Base-by-base conservation (phyloP, 1,284 basidiomycete genomes). In the Megacollybia platyphylla region DNA sequence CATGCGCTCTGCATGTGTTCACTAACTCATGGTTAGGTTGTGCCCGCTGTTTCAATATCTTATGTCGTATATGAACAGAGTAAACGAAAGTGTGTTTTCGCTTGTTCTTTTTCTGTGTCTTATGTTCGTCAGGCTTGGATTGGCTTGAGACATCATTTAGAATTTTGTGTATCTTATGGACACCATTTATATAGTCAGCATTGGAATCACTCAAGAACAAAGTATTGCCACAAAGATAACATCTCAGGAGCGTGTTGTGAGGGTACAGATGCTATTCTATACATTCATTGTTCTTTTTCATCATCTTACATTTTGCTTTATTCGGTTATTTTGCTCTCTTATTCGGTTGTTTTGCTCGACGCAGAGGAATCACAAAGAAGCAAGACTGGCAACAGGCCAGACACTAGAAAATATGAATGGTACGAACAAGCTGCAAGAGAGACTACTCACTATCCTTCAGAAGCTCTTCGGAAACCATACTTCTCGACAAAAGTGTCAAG, bases 11-110 rank as follows among this genome's bases (percentile, higher is more conserved):
- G n/a, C 18, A 15, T 31, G 31, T 11, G 6, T 15, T 7, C 11
- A 34, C 15, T 34, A 15, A 34, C 4, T 11, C 10, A 2, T 34
- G 44, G 48, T 7, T 46, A 89, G 82, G 91, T 97, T 45, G 81
- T 94, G 40, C 91, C 91, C 41, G 84, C 91, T 8, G 91, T 96
- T 27, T 93, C 90, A 18, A 94, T 97, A 64, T 88, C 87, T 48
- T 94, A 93, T 63, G 79, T 94, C 45, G 90, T 93, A 48, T 88
- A 88, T 59, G 85, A 88, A 57, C 77, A 83, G 52, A 79, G 70
- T 54, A 88, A 86, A 65, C 72, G 78, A 58, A 80, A 67, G 86
- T 82, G 48, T 49, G 76, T 61, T 4, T 11, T 15, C 11, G 4
- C 31, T 34, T 34, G 31, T 34, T 11, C 31, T 15, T 11, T 34